Evolutionary conservation across 257 asterid species (phyloP).

Genomic region (Forsythia viridissima): DNA sequence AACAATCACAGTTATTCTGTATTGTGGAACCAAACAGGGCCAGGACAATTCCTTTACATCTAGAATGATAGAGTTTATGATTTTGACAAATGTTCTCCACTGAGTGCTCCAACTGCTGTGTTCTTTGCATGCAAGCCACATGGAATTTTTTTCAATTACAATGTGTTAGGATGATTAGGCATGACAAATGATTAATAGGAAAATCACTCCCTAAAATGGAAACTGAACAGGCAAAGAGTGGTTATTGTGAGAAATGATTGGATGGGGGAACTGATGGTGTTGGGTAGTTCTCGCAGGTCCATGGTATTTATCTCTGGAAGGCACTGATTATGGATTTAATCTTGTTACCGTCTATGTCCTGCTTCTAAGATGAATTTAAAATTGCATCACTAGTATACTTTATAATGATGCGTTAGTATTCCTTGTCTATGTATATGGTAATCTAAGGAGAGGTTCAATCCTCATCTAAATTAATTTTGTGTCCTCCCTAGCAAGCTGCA

Average conservation of each 20-base stretch:
- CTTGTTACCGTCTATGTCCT: not conserved
- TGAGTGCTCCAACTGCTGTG: not conserved
- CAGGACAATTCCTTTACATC: not conserved
- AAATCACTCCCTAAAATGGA: not conserved
- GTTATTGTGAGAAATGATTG: not conserved
- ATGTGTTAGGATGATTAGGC: not conserved
- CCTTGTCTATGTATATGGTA: not conserved
- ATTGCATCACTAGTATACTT: not conserved
- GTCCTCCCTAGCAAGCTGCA: constrained; percentile 84
- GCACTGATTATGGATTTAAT: not conserved
- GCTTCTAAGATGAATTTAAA: not conserved
- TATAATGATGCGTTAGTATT: not conserved
- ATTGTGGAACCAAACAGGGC: not conserved
- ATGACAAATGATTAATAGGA: not conserved
- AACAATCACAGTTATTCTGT: not conserved
- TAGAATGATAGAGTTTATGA: not conserved
- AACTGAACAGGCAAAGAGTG: not conserved
- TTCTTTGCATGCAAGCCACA: not conserved
- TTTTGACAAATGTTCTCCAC: not conserved
- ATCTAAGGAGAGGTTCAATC: not conserved
- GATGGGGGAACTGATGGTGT: not conserved
- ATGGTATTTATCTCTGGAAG: not conserved
- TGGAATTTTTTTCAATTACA: not conserved
- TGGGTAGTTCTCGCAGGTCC: not conserved
- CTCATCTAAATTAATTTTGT: not conserved